Conservation (phyloP, 129 eudicot species). For the Centaurea solstitialis region DNA sequence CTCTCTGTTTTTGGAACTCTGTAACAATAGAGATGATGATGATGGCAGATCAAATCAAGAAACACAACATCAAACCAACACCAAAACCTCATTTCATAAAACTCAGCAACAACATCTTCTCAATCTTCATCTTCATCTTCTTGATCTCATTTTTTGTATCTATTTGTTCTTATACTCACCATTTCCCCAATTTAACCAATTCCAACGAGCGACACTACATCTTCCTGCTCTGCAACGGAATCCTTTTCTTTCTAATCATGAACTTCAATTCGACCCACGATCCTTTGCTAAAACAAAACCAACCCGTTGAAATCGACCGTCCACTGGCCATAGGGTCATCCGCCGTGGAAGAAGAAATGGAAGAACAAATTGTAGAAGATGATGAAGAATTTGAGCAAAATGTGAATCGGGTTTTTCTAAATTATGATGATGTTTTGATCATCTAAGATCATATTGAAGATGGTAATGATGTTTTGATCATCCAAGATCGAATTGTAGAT, state of each 20-base stretch:
- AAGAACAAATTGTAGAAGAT: neutral
- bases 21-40: neutral
- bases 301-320: neutral
- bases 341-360: no score
- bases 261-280: constrained; percentile 32
- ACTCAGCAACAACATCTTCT: constrained; percentile 19
- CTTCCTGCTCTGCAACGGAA: constrained; percentile 71
- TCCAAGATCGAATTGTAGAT: neutral
- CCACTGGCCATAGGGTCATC: neutral
- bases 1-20: neutral
- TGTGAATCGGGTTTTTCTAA: neutral
- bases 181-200: constrained; percentile 30
- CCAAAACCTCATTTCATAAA: constrained; percentile 9
- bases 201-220: constrained; percentile 53
- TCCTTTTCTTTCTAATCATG: constrained; percentile 45
- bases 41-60: neutral
- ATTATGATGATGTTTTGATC: neutral
- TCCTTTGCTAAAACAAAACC: constrained; percentile 19
- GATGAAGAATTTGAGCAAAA: neutral
- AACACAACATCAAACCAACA: constrained; percentile 6
- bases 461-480: neutral
- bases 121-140: constrained; percentile 32
- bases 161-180: constrained; percentile 26
- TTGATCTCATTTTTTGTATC: constrained; percentile 14
- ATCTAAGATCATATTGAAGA: neutral